A percentile compares a stretch with the other conserved stretches of the same genome.
These are phyloP conservation scores for Daedalea quercina DNA, from an alignment of 768 basidiomycete species.

Conservation along the genomic window DNA sequence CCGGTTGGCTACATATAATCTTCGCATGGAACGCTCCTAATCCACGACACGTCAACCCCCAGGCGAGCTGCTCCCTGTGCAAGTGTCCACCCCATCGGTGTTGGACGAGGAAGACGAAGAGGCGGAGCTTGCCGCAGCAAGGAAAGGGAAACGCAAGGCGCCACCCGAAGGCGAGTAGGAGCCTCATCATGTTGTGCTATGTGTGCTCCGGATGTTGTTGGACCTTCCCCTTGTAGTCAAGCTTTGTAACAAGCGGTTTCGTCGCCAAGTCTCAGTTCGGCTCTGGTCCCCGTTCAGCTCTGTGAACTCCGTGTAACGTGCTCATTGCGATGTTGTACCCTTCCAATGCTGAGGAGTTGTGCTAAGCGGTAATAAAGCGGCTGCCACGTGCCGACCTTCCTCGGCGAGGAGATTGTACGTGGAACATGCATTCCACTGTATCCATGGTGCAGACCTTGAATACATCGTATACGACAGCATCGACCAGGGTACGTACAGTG, in stretches of 20 bases:
- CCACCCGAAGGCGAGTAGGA: background rate
- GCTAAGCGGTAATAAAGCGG: constrained; percentile 71
- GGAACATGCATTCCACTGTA: constrained; percentile 84
- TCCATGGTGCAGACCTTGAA: background rate
- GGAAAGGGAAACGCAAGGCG: constrained; percentile 65
- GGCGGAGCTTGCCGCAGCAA: constrained; percentile 27
- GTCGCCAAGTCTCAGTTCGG: background rate
- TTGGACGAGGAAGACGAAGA: constrained; percentile 50
- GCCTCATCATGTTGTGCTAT: background rate
- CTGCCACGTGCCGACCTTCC: constrained; percentile 89
- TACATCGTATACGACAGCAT: background rate
- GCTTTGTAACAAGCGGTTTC: too few species aligned
- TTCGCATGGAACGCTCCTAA: background rate
- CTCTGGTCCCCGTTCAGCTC: too few species aligned
- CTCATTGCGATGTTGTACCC: background rate
- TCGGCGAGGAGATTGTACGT: constrained; percentile 93
- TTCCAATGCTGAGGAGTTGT: constrained; percentile 43
- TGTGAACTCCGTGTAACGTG: too few species aligned
- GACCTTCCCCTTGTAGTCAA: too few species aligned
- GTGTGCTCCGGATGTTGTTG: too few species aligned
- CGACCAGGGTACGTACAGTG: constrained; percentile 43
- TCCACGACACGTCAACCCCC: background rate
- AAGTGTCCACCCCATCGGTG: constrained; percentile 50
- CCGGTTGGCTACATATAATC: background rate
- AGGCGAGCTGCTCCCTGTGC: constrained; percentile 58